Evolutionary conservation across 2,329 filamentous ascomycete genomes (phyloP).

Genomic region (Exserohilum turcica): DNA sequence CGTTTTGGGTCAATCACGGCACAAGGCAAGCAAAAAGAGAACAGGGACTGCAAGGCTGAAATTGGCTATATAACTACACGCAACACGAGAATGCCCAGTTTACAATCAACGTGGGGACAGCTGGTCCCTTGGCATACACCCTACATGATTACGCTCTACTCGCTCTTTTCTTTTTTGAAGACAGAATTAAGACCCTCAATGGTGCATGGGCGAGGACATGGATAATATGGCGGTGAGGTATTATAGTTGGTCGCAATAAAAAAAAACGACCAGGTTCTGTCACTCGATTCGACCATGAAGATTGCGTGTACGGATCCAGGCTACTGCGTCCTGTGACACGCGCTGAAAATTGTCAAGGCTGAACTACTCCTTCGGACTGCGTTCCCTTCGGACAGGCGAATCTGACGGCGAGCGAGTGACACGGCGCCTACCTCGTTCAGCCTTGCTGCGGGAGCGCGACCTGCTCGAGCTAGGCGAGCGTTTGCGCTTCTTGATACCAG

Average conservation of each 20-base stretch:
- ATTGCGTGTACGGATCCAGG: neutral
- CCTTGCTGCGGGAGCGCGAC: slow-evolving; percentile 33
- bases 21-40: neutral
- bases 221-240: neutral
- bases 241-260: neutral
- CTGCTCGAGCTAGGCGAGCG: slow-evolving; percentile 49
- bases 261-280: neutral
- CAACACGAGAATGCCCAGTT: neutral
- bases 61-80: neutral
- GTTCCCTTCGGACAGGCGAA: slow-evolving; percentile 21
- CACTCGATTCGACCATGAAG: neutral
- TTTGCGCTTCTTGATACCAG: slow-evolving; percentile 58
- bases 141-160: neutral
- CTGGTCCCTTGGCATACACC: neutral
- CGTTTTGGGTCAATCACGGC: neutral
- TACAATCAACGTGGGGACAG: neutral
- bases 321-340: neutral
- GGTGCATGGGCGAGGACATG: neutral
- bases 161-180: neutral
- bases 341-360: neutral
- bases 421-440: slow-evolving; percentile 23
- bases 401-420: slow-evolving; percentile 25
- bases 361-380: slow-evolving; percentile 18
- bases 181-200: neutral
- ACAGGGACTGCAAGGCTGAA: neutral